Percentiles rank a stretch among this genome's conserved stretches.
These are phyloP conservation scores for Phytophthora rubi DNA, from an alignment of 352 stramenopile species.

Conservation along the genomic window DNA sequence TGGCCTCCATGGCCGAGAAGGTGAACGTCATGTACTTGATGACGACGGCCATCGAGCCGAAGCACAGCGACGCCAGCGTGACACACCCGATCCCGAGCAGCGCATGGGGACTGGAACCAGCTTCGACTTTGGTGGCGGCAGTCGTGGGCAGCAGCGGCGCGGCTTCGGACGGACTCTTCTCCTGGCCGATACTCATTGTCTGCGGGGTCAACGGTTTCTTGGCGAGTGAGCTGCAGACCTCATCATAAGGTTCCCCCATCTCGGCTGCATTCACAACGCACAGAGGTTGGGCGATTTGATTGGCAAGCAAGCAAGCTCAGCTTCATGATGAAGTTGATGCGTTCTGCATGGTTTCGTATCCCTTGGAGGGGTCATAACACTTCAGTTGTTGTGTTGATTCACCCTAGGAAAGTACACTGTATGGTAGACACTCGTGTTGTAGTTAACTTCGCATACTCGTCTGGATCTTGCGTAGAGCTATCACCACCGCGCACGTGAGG, in stretches of 20 bases:
- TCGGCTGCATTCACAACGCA: not conserved
- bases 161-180: conserved; percentile 4
- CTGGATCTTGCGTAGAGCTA: conserved; percentile 52
- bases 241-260: not conserved
- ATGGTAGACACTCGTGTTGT: not conserved
- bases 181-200: not conserved
- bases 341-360: not conserved
- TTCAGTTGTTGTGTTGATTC: too few species aligned
- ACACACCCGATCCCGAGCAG: conserved; percentile 62
- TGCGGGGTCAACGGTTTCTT: not conserved
- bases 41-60: conserved; percentile 76
- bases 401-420: too few species aligned
- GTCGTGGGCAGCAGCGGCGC: conserved; percentile 20
- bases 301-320: conserved; percentile 1
- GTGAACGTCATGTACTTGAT: conserved; percentile 73
- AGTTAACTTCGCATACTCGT: conserved; percentile 11
- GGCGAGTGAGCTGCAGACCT: not conserved
- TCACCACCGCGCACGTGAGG: conserved; percentile 51
- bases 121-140: conserved; percentile 11
- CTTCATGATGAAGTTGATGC: not conserved
- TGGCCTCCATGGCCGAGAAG: conserved; percentile 73
- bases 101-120: conserved; percentile 37
- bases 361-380: too few species aligned
- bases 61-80: conserved; percentile 68
- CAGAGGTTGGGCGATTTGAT: conserved; percentile 16